Conservation (phyloP, 768 basidiomycete genomes). For the Pholiota molesta region DNA sequence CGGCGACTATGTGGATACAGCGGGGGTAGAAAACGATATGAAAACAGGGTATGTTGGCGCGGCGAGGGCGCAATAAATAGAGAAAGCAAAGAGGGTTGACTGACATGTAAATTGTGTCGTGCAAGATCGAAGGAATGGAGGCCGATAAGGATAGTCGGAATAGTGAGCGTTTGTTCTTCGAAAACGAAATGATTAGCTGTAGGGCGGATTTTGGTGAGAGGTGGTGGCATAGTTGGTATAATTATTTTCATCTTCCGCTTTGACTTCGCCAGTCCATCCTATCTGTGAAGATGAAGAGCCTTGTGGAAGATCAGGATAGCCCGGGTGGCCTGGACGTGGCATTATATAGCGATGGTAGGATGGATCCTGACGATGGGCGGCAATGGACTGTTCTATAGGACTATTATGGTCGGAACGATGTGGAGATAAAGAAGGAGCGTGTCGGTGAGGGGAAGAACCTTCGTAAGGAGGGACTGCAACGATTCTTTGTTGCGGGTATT, state of each 20-base stretch:
- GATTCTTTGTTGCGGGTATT: slow-evolving; percentile 32
- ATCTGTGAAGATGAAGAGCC: slow-evolving; percentile 19
- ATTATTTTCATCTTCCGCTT: slow-evolving; percentile 33
- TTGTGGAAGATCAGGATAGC: slow-evolving; percentile 18
- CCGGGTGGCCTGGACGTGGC: slow-evolving; percentile 21
- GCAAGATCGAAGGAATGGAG: neutral
- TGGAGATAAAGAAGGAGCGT: slow-evolving; percentile 37
- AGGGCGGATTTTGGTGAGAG: slow-evolving; percentile 26
- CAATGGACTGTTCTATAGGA: slow-evolving; percentile 33
- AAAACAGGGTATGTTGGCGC: slow-evolving; percentile 19
- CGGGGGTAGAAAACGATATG: slow-evolving; percentile 16
- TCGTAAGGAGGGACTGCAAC: slow-evolving; percentile 32
- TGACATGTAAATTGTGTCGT: slow-evolving; percentile 6
- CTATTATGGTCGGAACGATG: slow-evolving; percentile 38
- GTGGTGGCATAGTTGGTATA: slow-evolving; percentile 24
- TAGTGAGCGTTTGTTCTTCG: slow-evolving; percentile 1
- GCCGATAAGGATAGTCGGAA: slow-evolving; percentile 6
- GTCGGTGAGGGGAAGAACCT: slow-evolving; percentile 34
- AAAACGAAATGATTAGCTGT: slow-evolving; percentile 2
- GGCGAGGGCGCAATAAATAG: slow-evolving; percentile 9
- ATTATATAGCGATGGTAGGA: slow-evolving; percentile 36
- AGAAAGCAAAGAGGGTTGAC: slow-evolving; percentile 2
- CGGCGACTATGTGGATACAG: slow-evolving; percentile 26
- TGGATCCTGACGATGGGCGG: slow-evolving; percentile 34
- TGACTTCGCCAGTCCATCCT: slow-evolving; percentile 24